Evolutionary conservation across 805 yeast species (phyloP).

Genomic region (Kazachstania africana): DNA sequence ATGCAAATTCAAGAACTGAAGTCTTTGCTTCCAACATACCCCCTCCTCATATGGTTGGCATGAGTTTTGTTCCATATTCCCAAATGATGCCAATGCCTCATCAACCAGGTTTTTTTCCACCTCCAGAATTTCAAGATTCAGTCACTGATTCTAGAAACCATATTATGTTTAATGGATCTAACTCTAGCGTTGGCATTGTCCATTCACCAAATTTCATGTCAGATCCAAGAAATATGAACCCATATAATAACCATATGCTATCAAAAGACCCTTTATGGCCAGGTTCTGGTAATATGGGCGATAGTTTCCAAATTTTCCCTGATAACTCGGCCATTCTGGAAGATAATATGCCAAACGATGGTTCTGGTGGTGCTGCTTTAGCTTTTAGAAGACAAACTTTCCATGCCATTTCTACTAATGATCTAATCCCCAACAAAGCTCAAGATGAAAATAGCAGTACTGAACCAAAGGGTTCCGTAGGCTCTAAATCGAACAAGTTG

Average conservation of each 20-base stretch:
- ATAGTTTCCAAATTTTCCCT: slow-evolving; percentile 2
- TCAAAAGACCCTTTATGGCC: slow-evolving; percentile 15
- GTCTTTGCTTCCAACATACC: neutral
- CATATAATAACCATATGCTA: slow-evolving; percentile 2
- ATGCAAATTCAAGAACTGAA: neutral
- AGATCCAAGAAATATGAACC: slow-evolving; percentile 2
- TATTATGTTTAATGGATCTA: slow-evolving; percentile 9
- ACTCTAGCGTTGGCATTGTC: slow-evolving; percentile 2
- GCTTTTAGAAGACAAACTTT: slow-evolving; percentile 26
- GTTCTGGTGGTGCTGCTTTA: slow-evolving; percentile 7
- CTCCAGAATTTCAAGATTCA: slow-evolving; percentile 7
- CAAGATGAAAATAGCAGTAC: neutral
- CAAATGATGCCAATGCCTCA: slow-evolving; percentile 26
- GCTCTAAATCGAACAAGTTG: slow-evolving; percentile 1
- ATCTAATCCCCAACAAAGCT: slow-evolving; percentile 5
- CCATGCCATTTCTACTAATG: slow-evolving; percentile 20
- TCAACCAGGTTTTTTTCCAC: slow-evolving; percentile 16
- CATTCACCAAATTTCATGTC: slow-evolving; percentile 3
- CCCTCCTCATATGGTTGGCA: slow-evolving; percentile 16
- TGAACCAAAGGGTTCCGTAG: neutral
- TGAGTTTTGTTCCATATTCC: slow-evolving; percentile 24
- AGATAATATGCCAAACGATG: slow-evolving; percentile 5
- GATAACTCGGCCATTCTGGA: slow-evolving; percentile 7
- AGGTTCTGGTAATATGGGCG: slow-evolving; percentile 4
- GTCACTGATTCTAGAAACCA: slow-evolving; percentile 3